Evolutionary conservation across 441 rosid genomes (phyloP), one percentile per base, ranked within the genome.

Genomic region (Euphorbia celastroides): DNA sequence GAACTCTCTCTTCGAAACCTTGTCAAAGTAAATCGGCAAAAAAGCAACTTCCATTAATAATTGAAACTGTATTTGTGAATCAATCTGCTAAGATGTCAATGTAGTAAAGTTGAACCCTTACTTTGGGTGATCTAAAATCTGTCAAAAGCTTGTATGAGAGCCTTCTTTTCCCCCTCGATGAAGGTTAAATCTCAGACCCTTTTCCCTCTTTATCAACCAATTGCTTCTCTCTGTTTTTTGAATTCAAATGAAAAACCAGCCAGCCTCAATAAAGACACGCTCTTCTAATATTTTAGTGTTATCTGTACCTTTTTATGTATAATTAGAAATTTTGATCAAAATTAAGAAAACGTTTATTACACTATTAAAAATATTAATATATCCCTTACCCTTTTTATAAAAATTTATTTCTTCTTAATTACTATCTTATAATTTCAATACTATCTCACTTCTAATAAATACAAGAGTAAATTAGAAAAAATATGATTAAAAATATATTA

Each of bases 81-180:
- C 65, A 42, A 44, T 62, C 30, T 38, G 6, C 22, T 38, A 4
- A 46, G 14, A 8, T 32, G 17, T n/a, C 8, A 3, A 50, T 34
- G 62, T 36, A 65, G 54, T 60, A 36, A 70, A 11, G 60, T 22
- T 32, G 52, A 58, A 64, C 59, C 58, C 32, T 55, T 46, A 25
- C 69, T 34, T 20, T 52, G 11, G 7, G 51, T 48, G 16, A 44
- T 52, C 48, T n/a, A 17, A n/a, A 48, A 17, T 48, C 5, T 20
- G 22, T 8, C 23, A 48, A 48, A 64, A 42, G 57, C 31, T 31
- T 25, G 22, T 10, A 32, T 44, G 62, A 22, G 50, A 61, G 69
- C 48, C 48, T 52, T 14, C 22, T 14, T 17, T 19, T 19, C 28
- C 55, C 34, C 42, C 20, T 36, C 31, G 7, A 14, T 19, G 38